Evolutionary conservation across 2,329 filamentous ascomycete genomes (phyloP).

Genomic region (Monilinia laxa): DNA sequence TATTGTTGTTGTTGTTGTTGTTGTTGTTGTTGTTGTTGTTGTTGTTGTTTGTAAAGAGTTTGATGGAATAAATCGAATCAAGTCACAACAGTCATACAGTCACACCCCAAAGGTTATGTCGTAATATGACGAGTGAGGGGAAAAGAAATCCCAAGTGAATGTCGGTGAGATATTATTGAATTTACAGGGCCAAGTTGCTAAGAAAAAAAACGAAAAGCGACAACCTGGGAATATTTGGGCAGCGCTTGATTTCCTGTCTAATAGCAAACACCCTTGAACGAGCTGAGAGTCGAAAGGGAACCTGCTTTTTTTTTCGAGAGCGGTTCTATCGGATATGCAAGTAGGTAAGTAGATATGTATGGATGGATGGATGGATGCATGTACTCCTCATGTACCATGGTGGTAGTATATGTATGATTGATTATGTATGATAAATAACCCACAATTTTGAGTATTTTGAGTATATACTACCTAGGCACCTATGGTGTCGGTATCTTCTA

Average conservation of each 20-base stretch:
- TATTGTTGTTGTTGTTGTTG: neutral
- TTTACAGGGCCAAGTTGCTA: slow-evolving; percentile 8
- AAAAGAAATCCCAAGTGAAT: slow-evolving; percentile 18
- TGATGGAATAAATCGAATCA: slow-evolving; percentile 8
- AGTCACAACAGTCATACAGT: slow-evolving; percentile 14
- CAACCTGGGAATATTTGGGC: neutral
- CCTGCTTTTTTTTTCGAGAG: too few species aligned
- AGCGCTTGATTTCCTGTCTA: too few species aligned
- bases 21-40: neutral
- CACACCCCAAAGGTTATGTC: slow-evolving; percentile 3
- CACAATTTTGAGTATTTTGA: too few species aligned
- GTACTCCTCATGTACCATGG: too few species aligned
- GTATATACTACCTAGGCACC: too few species aligned
- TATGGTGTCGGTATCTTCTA: too few species aligned
- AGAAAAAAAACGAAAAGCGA: neutral
- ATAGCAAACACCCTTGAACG: too few species aligned
- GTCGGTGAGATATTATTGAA: slow-evolving; percentile 16
- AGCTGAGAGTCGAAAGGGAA: too few species aligned
- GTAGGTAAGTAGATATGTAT: too few species aligned
- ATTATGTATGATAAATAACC: too few species aligned
- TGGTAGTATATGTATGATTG: too few species aligned
- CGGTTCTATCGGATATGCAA: too few species aligned
- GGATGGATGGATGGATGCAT: neutral
- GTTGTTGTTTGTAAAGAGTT: neutral
- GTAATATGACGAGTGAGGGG: slow-evolving; percentile 21